Evolutionary conservation across 257 asterid species (phyloP).

Genomic region (Rauvolfia tetraphylla): DNA sequence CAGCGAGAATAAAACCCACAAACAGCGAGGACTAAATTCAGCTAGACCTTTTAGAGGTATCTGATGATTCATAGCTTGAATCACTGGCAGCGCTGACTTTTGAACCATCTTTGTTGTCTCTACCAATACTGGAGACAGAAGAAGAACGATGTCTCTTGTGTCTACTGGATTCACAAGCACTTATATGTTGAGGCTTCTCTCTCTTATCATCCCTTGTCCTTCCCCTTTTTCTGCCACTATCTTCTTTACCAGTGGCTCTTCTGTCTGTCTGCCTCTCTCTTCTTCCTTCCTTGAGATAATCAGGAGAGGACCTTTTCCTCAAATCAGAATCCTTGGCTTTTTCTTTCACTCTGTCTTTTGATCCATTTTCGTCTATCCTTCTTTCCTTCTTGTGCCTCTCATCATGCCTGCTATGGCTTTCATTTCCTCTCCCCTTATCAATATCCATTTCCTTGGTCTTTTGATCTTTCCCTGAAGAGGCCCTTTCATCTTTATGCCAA

Average conservation of each 20-base stretch:
- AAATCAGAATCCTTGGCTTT: slow-evolving; percentile 59
- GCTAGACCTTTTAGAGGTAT: slow-evolving; percentile 65
- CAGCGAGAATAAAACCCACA: slow-evolving; percentile 6
- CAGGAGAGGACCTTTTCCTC: slow-evolving; percentile 57
- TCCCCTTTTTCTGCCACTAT: slow-evolving; percentile 46
- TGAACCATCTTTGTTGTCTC: slow-evolving; percentile 52
- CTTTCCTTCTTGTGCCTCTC: slow-evolving; percentile 49
- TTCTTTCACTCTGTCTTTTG: slow-evolving; percentile 61
- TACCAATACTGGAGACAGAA: slow-evolving; percentile 55
- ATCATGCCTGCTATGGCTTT: slow-evolving; percentile 46
- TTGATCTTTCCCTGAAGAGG: slow-evolving; percentile 36
- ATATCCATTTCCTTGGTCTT: slow-evolving; percentile 33
- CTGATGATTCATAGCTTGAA: slow-evolving; percentile 69
- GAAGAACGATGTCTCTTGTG: slow-evolving; percentile 62
- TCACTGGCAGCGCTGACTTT: slow-evolving; percentile 40
- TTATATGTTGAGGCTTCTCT: slow-evolving; percentile 57
- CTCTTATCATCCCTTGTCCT: slow-evolving; percentile 53
- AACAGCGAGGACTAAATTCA: slow-evolving; percentile 8
- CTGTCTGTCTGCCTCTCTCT: slow-evolving; percentile 44
- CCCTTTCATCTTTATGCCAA: slow-evolving; percentile 39
- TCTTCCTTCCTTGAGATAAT: slow-evolving; percentile 48
- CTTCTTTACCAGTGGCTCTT: slow-evolving; percentile 44
- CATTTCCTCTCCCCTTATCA: slow-evolving; percentile 52
- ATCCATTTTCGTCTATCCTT: slow-evolving; percentile 39
- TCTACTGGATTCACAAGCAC: slow-evolving; percentile 56